Evolutionary conservation across 139 green algal genomes (phyloP), one percentile per base, ranked within the genome.

Genomic region (Gonium pectorale): DNA sequence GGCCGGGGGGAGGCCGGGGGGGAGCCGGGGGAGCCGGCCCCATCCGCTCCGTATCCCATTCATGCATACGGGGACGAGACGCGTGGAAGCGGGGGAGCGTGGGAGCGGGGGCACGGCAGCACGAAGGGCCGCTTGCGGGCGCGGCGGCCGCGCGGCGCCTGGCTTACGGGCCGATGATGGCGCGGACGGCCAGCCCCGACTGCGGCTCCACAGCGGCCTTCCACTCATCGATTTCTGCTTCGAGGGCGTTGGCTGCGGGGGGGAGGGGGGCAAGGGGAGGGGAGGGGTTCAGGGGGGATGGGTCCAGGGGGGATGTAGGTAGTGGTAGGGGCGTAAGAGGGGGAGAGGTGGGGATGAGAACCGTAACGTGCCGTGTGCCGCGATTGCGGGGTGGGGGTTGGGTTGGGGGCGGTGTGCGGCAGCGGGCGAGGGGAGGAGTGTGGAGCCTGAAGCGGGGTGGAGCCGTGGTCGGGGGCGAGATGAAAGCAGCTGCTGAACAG

Each of bases 101-200:
- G 49, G 17, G 49, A 56, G 49, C 49, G 49, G 13, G 49, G 13
- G 17, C 13, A 17, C 49, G 49, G 49, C 49, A 56, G 49, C 49
- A 56, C 49, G 13, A 26, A 13, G 17, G 17, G 49, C 49, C 49
- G 13, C 49, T 17, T 56, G 49, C 49, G 13, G 49, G 49, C 13
- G 49, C 17, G 49, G 56, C 19, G 56, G 17, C 15, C 19, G 22
- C 19, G 56, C 56, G 56, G 7, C 5, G 38, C 37, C 43, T 17
- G 29, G 37, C 43, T 4, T 63, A 94, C 90, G 93, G 93, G 31
- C 89, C 93, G 60, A 96, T 96, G 59, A 96, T 91, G 26, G 93
- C 93, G 24, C 87, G 83, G 56, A 88, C 90, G 79, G 80, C 38
- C 40, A 33, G 8, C 44, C 83, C 75, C 29, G 71, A 64, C 38